These are phyloP conservation scores for Neonectria hederae DNA, from an alignment of 2,329 filamentous ascomycete species.

Conservation along the genomic window DNA sequence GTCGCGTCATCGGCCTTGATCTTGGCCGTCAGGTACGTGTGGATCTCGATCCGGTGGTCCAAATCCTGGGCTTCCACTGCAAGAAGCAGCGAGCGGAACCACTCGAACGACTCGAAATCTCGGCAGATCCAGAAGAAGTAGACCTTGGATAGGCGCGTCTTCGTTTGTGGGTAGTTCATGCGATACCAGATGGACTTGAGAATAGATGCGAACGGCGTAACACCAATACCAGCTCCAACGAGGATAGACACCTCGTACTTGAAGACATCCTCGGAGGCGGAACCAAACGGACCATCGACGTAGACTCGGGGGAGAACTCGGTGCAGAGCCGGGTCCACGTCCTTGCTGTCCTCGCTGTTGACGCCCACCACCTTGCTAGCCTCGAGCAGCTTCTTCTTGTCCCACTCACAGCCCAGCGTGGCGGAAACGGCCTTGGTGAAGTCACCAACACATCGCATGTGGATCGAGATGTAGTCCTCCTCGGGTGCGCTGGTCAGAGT, in stretches of 20 bases:
- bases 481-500: slow-evolving; percentile 87
- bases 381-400: slow-evolving; percentile 53
- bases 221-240: slow-evolving; percentile 84
- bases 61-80: slow-evolving; percentile 89
- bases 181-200: slow-evolving; percentile 94
- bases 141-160: slow-evolving; percentile 82
- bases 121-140: slow-evolving; percentile 95
- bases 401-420: slow-evolving; percentile 79
- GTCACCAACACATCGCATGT: slow-evolving; percentile 84
- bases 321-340: slow-evolving; percentile 74
- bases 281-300: slow-evolving; percentile 86
- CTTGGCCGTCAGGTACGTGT: slow-evolving; percentile 87
- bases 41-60: slow-evolving; percentile 86
- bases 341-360: slow-evolving; percentile 62
- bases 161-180: slow-evolving; percentile 86
- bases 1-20: slow-evolving; percentile 87
- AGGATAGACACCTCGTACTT: slow-evolving; percentile 84
- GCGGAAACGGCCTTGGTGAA: slow-evolving; percentile 78
- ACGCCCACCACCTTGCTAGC: slow-evolving; percentile 76
- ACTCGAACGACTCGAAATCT: slow-evolving; percentile 89
- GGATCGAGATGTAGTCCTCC: slow-evolving; percentile 89
- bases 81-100: slow-evolving; percentile 84
- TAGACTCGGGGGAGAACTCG: slow-evolving; percentile 82
- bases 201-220: slow-evolving; percentile 87
- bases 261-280: slow-evolving; percentile 88